Base-by-base conservation (phyloP, 495 filamentous ascomycete species). In the Chaetomium tenue region DNA sequence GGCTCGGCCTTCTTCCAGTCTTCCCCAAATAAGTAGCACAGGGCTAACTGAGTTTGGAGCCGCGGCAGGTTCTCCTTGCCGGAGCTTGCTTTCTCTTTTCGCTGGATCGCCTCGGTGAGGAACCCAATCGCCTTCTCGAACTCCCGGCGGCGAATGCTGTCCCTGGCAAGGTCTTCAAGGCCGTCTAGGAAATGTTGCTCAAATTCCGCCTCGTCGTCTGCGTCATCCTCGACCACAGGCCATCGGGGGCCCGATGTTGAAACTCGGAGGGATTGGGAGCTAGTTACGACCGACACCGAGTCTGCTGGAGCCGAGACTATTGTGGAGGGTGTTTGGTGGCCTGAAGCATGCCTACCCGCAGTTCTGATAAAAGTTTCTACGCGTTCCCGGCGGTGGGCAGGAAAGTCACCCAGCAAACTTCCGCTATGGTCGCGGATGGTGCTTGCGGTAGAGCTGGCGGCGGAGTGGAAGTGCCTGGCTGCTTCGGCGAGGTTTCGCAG, bases 381-480 rank as follows among this genome's bases (percentile, higher is more conserved):
- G 22, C 50, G 50, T 23, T 52, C 50, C 22, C 50, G 50, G 13
- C 50, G 50, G 50, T 52, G 23, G 22, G 22, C 3, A 26, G 50
- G 50, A 4, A 52, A 52, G 5, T 52, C 50, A 15, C 50, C 50
- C 22, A 52, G 23, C 50, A 52, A 16, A 28, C 50, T 52, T 13
- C 50, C 25, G 50, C 22, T 22, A 13, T 28, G 50, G 50, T 28
- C 50, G 22, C 25, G 22, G 8, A 52, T 28, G 22, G 50, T 52
- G 50, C 50, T 52, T 15, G 50, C 50, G 25, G 50, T 52, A 26
- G 50, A 52, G 50, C 50, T 52, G 25, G 50, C 50, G 50, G 50
- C 25, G 2, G 50, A 26, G 50, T 52, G 50, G 13, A 52, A 52
- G 22, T 52, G 50, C 5, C 22, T 52, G 12, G 50, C 50, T 9